Evolutionary conservation across 2,329 filamentous ascomycete species (phyloP), one percentile per base, ranked within the genome.

Genomic region (Davidsoniella virescens): DNA sequence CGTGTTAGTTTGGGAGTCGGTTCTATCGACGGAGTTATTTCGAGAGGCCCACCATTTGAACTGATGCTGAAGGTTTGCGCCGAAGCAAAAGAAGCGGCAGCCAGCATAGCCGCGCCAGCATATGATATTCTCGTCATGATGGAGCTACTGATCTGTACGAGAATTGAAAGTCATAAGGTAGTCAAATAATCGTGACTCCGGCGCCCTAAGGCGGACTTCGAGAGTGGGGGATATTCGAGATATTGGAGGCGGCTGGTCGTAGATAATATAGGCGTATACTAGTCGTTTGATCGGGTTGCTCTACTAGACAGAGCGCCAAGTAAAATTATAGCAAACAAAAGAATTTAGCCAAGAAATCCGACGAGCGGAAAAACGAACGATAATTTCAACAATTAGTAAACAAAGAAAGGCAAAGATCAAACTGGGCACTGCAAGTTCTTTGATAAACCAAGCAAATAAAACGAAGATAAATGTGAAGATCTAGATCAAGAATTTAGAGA

Each of bases 11-110:
- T 18, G 29, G 17, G 12, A 17, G 6, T 10, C 26, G 26, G 26
- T 33, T 33, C 6, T 33, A 9, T 12, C 10, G 26, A 33, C 10
- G 6, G 26, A 10, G 26, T 8, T 5, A 12, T 33, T 41, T 16
- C 18, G 38, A n/a, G 14, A 16, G 16, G 43, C 47, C n/a, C 26
- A 36, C 47, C 18, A 44, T 40, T 33, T 39, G 51, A 37, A 20
- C 38, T 43, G 12, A 50, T 53, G 44, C 47, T 50, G 14, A 47
- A 47, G 2, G 36, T 38, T 29, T 47, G 39, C 18, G 48, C 41
- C 40, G 40, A 37, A 25, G 38, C 37, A 12, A 25, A 17, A 8
- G 23, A 37, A 33, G 18, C 26, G 4, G 18, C 20, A 23, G 48
- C 23, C 23, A 51, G 23, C 10, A 51, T 17, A 17, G 12, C 45